A percentile compares a stretch with the other conserved stretches of the same genome.
Conservation (phyloP, 495 filamentous ascomycete species). For the Wilcoxina mikolae region DNA sequence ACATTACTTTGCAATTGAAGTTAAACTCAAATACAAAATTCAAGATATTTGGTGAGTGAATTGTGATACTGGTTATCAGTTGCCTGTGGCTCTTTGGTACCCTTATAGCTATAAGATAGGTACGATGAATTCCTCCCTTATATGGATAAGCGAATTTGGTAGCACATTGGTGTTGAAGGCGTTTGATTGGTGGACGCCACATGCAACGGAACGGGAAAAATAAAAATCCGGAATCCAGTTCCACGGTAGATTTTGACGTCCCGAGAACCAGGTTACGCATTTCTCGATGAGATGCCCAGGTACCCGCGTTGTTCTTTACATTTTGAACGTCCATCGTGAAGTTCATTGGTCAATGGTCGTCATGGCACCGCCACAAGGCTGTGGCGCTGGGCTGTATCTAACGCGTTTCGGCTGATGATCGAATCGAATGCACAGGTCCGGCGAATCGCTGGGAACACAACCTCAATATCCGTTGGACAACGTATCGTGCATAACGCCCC, state of each 20-base stretch:
- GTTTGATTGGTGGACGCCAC: not conserved
- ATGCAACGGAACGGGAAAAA: conserved; percentile 18
- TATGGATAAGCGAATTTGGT: too few relatives aligned
- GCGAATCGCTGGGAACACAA: conserved; percentile 4
- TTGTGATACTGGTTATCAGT: too few relatives aligned
- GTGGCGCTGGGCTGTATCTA: not conserved
- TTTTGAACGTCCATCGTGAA: not conserved
- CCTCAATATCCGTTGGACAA: conserved; percentile 15
- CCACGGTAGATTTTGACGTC: conserved; percentile 10
- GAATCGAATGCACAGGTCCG: conserved; percentile 10
- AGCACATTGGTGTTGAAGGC: too few relatives aligned
- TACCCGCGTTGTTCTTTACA: not conserved
- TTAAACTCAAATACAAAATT: too few relatives aligned
- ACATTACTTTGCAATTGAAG: too few relatives aligned
- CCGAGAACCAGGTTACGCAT: conserved; percentile 18
- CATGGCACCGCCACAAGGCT: not conserved
- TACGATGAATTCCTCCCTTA: too few relatives aligned
- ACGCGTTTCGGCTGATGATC: conserved; percentile 12
- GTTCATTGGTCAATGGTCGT: not conserved
- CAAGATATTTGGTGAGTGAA: too few relatives aligned
- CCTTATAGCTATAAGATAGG: too few relatives aligned
- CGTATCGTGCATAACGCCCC: conserved; percentile 20
- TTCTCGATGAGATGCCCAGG: conserved; percentile 3
- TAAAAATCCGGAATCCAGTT: conserved; percentile 12
- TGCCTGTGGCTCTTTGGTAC: too few relatives aligned